These are phyloP conservation scores for Lepraria neglecta DNA, from an alignment of 495 filamentous ascomycete species.

Conservation along the genomic window DNA sequence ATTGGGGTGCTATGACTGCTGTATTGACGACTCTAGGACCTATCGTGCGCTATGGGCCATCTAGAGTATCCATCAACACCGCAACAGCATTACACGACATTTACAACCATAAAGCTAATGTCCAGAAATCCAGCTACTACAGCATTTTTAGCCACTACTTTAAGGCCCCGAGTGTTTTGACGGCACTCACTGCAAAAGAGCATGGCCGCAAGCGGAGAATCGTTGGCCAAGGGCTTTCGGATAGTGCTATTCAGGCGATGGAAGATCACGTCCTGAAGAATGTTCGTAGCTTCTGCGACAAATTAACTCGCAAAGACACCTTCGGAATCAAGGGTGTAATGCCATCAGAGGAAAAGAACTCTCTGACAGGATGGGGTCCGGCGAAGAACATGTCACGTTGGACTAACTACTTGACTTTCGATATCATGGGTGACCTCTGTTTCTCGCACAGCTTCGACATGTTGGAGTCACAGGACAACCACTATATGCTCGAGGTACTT, in stretches of 20 bases:
- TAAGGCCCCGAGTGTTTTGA: slow-evolving; percentile 24
- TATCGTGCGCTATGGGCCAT: slow-evolving; percentile 30
- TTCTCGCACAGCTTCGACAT: slow-evolving; percentile 1
- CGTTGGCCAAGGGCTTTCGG: slow-evolving; percentile 29
- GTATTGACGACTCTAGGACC: slow-evolving; percentile 20
- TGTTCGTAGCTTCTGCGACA: slow-evolving; percentile 27
- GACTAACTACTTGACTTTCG: slow-evolving; percentile 27
- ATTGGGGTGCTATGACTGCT: not conserved
- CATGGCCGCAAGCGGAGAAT: slow-evolving; percentile 32
- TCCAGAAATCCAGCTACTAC: slow-evolving; percentile 29
- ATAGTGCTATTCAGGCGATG: slow-evolving; percentile 28
- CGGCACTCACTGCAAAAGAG: slow-evolving; percentile 21
- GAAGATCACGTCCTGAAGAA: slow-evolving; percentile 30
- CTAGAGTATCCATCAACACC: slow-evolving; percentile 29
- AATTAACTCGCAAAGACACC: not conserved
- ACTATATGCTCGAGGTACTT: slow-evolving; percentile 1
- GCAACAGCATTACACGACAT: slow-evolving; percentile 28
- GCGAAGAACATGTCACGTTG: slow-evolving; percentile 27
- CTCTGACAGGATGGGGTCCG: slow-evolving; percentile 21
- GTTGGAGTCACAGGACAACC: not conserved
- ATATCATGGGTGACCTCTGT: slow-evolving; percentile 29
- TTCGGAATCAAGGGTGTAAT: not conserved
- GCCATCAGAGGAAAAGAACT: not conserved
- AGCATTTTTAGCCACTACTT: slow-evolving; percentile 18
- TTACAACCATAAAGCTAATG: slow-evolving; percentile 32